These are phyloP conservation scores for Chlorella ohadii DNA, from an alignment of 139 green algal species.

Conservation along the genomic window DNA sequence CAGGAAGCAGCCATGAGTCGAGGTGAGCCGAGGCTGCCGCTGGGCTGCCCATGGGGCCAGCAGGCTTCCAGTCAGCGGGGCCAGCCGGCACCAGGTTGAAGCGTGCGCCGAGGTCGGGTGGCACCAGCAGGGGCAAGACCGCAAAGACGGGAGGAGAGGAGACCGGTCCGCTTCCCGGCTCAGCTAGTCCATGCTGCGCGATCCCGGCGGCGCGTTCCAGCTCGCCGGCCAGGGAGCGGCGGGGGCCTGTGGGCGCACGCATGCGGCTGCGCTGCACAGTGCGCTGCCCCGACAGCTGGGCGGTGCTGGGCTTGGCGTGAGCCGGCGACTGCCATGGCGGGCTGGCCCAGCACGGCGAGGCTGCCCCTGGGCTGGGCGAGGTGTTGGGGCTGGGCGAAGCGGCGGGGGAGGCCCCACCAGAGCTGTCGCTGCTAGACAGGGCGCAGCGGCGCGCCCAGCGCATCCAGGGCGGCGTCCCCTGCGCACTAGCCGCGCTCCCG, in stretches of 20 bases:
- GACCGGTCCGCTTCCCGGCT: no score
- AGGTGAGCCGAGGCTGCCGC: background rate
- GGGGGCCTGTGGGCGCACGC: no score
- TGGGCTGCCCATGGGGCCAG: background rate
- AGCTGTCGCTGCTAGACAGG: background rate
- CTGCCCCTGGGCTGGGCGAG: background rate
- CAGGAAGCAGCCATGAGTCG: no score
- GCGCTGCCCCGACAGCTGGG: no score
- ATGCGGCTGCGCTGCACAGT: background rate
- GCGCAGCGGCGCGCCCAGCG: background rate
- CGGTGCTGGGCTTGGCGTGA: no score
- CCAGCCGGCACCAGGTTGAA: background rate
- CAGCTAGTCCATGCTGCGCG: no score
- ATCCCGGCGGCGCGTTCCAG: background rate
- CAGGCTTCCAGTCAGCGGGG: background rate
- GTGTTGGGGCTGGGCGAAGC: background rate
- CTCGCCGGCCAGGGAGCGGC: background rate
- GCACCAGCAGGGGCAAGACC: background rate
- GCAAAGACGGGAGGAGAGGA: background rate
- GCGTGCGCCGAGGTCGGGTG: background rate
- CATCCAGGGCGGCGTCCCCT: background rate
- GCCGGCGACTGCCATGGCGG: no score
- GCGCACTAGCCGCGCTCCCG: no score
- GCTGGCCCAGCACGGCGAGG: background rate
- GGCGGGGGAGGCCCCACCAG: background rate